Conservation (phyloP, 1,284 basidiomycete species). For the Malassezia yamatoensis region DNA sequence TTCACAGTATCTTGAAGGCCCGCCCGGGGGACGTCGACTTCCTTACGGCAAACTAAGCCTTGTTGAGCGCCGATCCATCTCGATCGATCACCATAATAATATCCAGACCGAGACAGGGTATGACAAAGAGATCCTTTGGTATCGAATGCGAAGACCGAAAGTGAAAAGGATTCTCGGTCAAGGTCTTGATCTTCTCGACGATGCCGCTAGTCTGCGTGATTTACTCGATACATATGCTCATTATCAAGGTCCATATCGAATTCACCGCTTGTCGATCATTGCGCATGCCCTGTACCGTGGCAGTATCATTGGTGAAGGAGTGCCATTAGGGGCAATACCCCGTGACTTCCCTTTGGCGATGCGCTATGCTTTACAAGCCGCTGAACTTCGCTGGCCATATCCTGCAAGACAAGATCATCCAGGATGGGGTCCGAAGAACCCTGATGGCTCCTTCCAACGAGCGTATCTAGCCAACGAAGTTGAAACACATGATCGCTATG, state of each 20-base stretch:
- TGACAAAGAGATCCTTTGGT: not conserved
- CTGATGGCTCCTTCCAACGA: constrained; percentile 27
- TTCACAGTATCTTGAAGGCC: constrained; percentile 65
- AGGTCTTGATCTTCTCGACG: constrained; percentile 24
- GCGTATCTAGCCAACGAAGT: constrained; percentile 19
- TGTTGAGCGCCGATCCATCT: constrained; percentile 59
- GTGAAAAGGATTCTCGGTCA: constrained; percentile 45
- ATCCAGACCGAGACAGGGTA: not conserved
- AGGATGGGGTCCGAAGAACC: constrained; percentile 25
- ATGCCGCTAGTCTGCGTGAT: constrained; percentile 55
- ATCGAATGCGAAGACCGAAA: not conserved
- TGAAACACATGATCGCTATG: not conserved
- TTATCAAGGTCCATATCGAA: constrained; percentile 29
- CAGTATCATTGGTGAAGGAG: constrained; percentile 34
- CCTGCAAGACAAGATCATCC: constrained; percentile 23
- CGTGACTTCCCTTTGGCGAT: constrained; percentile 30
- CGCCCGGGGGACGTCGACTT: constrained; percentile 77
- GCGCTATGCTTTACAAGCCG: constrained; percentile 24
- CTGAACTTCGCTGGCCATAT: constrained; percentile 37
- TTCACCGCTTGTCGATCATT: constrained; percentile 24
- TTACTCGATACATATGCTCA: constrained; percentile 58
- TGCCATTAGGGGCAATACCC: constrained; percentile 32
- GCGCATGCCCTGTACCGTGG: constrained; percentile 41
- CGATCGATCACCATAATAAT: not conserved
- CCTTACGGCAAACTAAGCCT: constrained; percentile 71